phyloP scores from a whole-genome alignment of 2,329 filamentous ascomycete species.

The Lachnellula subtilissima region DNA sequence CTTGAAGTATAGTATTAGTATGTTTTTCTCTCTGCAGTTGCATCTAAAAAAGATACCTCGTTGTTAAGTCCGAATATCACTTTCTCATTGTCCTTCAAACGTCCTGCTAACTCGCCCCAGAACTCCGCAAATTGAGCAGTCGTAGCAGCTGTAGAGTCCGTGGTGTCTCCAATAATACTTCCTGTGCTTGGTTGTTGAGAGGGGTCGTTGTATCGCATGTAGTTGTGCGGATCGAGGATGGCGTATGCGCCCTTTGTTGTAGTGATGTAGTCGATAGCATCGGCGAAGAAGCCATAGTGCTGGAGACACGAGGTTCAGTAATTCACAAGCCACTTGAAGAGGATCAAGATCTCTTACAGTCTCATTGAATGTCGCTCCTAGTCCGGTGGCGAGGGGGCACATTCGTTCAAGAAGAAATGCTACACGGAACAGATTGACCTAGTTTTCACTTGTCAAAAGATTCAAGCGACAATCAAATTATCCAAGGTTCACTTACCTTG shows the following conservation, averaged over 20 bases:
- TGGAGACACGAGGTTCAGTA: not conserved
- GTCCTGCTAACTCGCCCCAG: slow-evolving; percentile 43
- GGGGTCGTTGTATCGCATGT: slow-evolving; percentile 51
- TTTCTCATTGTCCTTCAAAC: slow-evolving; percentile 45
- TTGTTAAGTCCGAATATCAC: slow-evolving; percentile 65
- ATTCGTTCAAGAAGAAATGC: slow-evolving; percentile 48
- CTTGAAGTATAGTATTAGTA: slow-evolving; percentile 20
- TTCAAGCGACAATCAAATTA: not conserved
- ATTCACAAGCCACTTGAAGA: not conserved
- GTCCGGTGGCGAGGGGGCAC: slow-evolving; percentile 41
- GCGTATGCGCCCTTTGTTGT: slow-evolving; percentile 41
- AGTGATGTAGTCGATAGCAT: slow-evolving; percentile 47
- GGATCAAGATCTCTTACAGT: slow-evolving; percentile 27
- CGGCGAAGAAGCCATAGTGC: slow-evolving; percentile 41
- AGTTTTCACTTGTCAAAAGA: not conserved
- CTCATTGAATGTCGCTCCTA: slow-evolving; percentile 46
- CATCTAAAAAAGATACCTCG: slow-evolving; percentile 35
- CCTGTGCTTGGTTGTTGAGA: slow-evolving; percentile 43
- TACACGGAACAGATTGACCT: slow-evolving; percentile 43
- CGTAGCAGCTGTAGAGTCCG: slow-evolving; percentile 41
- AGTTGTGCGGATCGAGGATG: slow-evolving; percentile 49
- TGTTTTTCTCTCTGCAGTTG: not conserved
- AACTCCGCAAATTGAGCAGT: slow-evolving; percentile 44
- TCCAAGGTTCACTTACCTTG: slow-evolving; percentile 31
- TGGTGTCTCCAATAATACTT: slow-evolving; percentile 44